A percentile compares a stretch with the other conserved stretches of the same genome.
phyloP scores from a whole-genome alignment of 2,329 filamentous ascomycete species.

The Leptodontidium sp. region DNA sequence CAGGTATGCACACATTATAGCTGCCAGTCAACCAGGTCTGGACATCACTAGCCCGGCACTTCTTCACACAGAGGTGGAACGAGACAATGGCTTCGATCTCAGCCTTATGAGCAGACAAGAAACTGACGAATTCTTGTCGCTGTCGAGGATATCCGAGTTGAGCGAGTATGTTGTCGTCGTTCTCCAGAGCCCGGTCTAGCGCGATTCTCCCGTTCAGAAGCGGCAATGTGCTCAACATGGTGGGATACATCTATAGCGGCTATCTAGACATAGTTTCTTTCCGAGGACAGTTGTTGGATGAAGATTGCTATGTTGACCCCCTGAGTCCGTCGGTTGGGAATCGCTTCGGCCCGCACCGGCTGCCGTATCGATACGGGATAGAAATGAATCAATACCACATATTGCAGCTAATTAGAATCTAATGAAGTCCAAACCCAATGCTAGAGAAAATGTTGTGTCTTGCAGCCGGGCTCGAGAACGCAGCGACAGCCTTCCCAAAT shows the following conservation, averaged over 20 bases:
- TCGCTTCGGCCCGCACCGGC: neutral
- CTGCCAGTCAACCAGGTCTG: conserved; percentile 45
- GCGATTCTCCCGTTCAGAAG: conserved; percentile 1
- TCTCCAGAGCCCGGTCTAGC: neutral
- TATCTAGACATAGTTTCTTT: too few relatives aligned
- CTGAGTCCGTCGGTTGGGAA: too few relatives aligned
- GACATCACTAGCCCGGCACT: conserved; percentile 32
- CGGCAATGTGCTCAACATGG: conserved; percentile 2
- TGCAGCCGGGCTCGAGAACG: too few relatives aligned
- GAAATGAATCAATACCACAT: too few relatives aligned
- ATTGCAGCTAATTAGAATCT: too few relatives aligned
- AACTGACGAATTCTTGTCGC: conserved; percentile 3
- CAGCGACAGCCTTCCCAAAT: too few relatives aligned
- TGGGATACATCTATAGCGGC: too few relatives aligned
- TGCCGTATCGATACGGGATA: too few relatives aligned
- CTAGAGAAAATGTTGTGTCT: too few relatives aligned
- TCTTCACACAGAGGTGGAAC: conserved; percentile 12
- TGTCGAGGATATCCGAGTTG: conserved; percentile 19
- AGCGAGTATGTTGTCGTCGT: conserved; percentile 8
- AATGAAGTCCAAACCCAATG: too few relatives aligned
- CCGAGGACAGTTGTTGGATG: too few relatives aligned
- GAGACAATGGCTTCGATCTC: conserved; percentile 16
- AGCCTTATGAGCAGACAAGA: conserved; percentile 9
- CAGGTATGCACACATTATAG: conserved; percentile 48
- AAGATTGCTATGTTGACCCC: too few relatives aligned